Evolutionary conservation across 2,329 filamentous ascomycete genomes (phyloP), one percentile per base, ranked within the genome.

Genomic region (Cadophora sp.): DNA sequence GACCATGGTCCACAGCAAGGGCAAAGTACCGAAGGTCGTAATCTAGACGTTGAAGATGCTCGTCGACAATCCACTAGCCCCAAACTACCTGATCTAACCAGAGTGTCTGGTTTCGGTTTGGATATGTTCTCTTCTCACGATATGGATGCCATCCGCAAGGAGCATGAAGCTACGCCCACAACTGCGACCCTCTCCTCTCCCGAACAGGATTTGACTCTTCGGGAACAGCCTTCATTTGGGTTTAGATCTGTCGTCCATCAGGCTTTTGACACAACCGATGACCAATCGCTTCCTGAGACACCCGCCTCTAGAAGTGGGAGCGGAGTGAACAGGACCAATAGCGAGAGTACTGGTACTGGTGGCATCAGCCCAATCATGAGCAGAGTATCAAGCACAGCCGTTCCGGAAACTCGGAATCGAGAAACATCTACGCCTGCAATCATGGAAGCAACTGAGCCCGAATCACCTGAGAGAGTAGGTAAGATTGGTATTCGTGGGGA

Each of bases 311-410:
- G 79, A 43, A 79, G 79, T 65, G 79, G 77, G n/a, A 82, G 81
- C 64, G 84, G 80, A 50, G 79, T 88, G n/a, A 81, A 79, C 43
- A 81, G 89, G 69, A 89, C 86, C 64, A 86, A 90, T 72, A 91
- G 88, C 67, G 85, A 85, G 68, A 89, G 87, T 70, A 90, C 89
- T 9, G 74, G 75, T 11, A 77, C 77, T 7, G 67, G 72, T 62
- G 77, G 75, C 1, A 83, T 91, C 70, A 91, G 88, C 74, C 89
- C 89, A 1, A 91, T 91, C 64, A 89, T 91, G 77, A 85, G 83
- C 71, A 62, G 84, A 83, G 74, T 73, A n/a, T 82, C 85, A 6
- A 84, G 84, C 67, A 78, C 79, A 59, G 79, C 77, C 11, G 75
- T 76, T 55, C 71, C 71, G 16, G 73, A 79, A 55, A 72, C 53